Evolutionary conservation across 306 rosid genomes (phyloP).

Genomic region (Glycine soja): DNA sequence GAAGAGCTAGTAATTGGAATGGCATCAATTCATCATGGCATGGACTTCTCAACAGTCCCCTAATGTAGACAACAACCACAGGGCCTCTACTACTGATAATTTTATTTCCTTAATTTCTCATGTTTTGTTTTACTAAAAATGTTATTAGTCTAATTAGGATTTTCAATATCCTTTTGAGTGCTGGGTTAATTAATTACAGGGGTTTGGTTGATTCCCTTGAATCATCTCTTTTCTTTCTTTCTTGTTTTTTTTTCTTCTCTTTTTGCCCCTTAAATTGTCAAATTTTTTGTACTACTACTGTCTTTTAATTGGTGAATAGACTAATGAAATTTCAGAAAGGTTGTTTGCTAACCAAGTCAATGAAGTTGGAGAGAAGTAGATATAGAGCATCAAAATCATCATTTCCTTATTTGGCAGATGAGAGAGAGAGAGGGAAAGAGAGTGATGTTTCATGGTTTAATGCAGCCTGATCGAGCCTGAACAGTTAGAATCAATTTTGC

Average conservation of each 20-base stretch:
- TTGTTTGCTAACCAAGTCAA: conserved; percentile 55
- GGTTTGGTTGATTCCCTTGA: conserved; percentile 55
- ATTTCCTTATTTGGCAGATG: conserved; percentile 48
- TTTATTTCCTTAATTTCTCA: background rate
- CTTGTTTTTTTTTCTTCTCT: background rate
- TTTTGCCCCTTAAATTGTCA: conserved; percentile 33
- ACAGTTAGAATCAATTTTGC: conserved; percentile 55
- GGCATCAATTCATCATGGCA: conserved; percentile 79
- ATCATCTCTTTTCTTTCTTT: conserved; percentile 42
- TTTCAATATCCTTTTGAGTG: conserved; percentile 40
- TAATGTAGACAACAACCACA: conserved; percentile 58
- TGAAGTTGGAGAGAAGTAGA: conserved; percentile 52
- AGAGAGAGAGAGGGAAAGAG: conserved; percentile 45
- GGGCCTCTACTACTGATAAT: too few relatives aligned
- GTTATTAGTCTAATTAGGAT: conserved; percentile 38
- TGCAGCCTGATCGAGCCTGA: conserved; percentile 62
- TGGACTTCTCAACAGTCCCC: conserved; percentile 87
- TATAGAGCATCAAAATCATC: conserved; percentile 22
- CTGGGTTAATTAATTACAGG: conserved; percentile 37
- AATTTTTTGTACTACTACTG: conserved; percentile 44
- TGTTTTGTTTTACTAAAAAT: conserved; percentile 43
- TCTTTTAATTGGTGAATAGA: conserved; percentile 51
- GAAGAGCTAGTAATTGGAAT: conserved; percentile 76
- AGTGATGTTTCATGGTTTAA: conserved; percentile 72
- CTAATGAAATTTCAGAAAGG: conserved; percentile 53